Evolutionary conservation across 306 rosid species (phyloP), one percentile per base, ranked within the genome.

Genomic region (Dicorynia guianensis): DNA sequence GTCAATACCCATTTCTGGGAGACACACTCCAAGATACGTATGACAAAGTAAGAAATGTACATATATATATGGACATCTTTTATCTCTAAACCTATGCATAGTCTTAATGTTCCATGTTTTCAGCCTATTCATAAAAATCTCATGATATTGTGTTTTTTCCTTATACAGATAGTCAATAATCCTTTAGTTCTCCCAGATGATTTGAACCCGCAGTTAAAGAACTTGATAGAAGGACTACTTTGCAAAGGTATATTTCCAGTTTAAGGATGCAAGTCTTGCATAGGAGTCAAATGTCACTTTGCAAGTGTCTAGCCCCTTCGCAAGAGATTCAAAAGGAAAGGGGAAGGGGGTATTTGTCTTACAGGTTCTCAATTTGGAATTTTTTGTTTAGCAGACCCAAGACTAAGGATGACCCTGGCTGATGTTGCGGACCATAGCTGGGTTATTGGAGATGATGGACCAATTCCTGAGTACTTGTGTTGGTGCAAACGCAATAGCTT

Each of bases 1-100:
- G 99, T 30, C 88, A 85, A 47, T 90, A 90, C 82, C 99, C 99
- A 40, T 96, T 92, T 85, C 93, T 96, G 18, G 99, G 99, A 72
- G 99, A 96, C 79, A 87, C 99, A 18, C 92, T 96, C 75, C 99
- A 96, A 83, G 99, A 96, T 67, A 96, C 99, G 11, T 95, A 95
- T 67, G 99, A 96, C 77, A 95, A 80, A 89, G 99, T 95, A 40
- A 40, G 10, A 40, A 6, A 9, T 7, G 7, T 1, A 40, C 9
- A 0, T 1, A 5, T 14, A 13, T 0, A 60, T 11, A 56, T 54
- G 10, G 4, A 54, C 18, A 7, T 11, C 12, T 11, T 60, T 25
- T 47, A 25, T 43, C 30, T 57, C 12, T 11, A 14, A 36, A 42
- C 56, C 40, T 40, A 62, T 63, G 43, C 71, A n/a, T 33, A 14